Evolutionary conservation across 73 alveolate species (phyloP).

Genomic region (Durusdinium trenchii): DNA sequence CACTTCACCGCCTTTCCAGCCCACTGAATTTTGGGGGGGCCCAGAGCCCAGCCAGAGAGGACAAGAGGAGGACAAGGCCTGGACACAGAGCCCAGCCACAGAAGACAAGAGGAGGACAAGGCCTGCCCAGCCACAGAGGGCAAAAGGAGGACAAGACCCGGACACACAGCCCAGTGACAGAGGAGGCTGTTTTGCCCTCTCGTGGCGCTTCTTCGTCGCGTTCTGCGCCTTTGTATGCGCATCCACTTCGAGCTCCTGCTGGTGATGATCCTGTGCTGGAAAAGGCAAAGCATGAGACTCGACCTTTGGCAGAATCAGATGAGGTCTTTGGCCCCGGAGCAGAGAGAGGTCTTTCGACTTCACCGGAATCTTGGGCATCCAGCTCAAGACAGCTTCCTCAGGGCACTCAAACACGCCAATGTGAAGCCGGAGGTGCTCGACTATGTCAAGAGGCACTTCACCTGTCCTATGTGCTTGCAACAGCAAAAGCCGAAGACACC

Average conservation of each 20-base stretch:
- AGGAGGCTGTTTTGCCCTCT: no score
- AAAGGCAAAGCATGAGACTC: not conserved
- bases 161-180: no score
- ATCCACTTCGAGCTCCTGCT: no score
- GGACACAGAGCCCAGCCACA: no score
- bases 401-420: not conserved
- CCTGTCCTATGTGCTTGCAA: not conserved
- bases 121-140: no score
- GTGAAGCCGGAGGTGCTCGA: not conserved
- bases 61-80: no score
- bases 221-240: no score
- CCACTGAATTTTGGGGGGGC: slow-evolving; percentile 39
- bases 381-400: not conserved
- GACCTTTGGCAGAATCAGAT: not conserved
- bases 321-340: not conserved
- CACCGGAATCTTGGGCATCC: not conserved
- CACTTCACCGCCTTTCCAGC: not conserved
- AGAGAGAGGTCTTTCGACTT: not conserved
- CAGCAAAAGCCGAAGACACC: not conserved
- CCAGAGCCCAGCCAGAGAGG: no score
- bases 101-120: no score
- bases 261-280: not conserved
- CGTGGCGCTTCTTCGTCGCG: no score
- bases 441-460: not conserved
- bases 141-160: no score